phyloP scores from a whole-genome alignment of 1,284 basidiomycete genomes.

The Melanopsichium pennsylvanicum region DNA sequence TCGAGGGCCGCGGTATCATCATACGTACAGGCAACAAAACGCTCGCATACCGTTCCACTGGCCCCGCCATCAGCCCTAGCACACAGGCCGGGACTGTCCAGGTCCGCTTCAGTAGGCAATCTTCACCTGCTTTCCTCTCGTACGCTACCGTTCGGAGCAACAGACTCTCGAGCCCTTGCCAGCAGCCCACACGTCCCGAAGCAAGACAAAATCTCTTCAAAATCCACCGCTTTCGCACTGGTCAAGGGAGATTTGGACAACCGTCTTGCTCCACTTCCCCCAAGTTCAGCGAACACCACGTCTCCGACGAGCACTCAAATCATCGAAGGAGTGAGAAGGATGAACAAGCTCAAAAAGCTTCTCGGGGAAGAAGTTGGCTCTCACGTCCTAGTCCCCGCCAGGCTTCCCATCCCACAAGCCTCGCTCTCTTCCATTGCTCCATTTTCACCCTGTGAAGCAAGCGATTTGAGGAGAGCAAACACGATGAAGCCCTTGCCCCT shows the following conservation, averaged over 20 bases:
- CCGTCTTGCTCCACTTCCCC: too few species aligned
- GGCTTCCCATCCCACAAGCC: not conserved
- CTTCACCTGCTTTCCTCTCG: not conserved
- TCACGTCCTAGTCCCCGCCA: not conserved
- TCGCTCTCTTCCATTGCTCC: too few species aligned
- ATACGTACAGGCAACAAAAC: not conserved
- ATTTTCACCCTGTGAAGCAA: too few species aligned
- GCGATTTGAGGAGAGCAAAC: not conserved
- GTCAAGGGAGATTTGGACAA: too few species aligned
- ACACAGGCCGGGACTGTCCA: not conserved
- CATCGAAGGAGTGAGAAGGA: constrained; percentile 15
- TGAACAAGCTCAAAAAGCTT: constrained; percentile 34
- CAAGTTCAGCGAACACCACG: not conserved
- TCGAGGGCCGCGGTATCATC: too few species aligned
- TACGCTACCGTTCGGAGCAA: too few species aligned
- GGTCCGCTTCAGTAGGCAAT: constrained; percentile 16
- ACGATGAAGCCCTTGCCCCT: constrained; percentile 16
- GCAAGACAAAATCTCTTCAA: too few species aligned
- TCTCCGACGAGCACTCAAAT: constrained; percentile 36
- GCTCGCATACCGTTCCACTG: not conserved
- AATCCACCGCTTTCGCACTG: too few species aligned
- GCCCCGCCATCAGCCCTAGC: not conserved
- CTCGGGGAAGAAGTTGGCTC: constrained; percentile 21
- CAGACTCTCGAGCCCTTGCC: too few species aligned
- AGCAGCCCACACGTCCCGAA: too few species aligned